phyloP scores from a whole-genome alignment of 495 filamentous ascomycete species.

The Cenococcum geophilum region DNA sequence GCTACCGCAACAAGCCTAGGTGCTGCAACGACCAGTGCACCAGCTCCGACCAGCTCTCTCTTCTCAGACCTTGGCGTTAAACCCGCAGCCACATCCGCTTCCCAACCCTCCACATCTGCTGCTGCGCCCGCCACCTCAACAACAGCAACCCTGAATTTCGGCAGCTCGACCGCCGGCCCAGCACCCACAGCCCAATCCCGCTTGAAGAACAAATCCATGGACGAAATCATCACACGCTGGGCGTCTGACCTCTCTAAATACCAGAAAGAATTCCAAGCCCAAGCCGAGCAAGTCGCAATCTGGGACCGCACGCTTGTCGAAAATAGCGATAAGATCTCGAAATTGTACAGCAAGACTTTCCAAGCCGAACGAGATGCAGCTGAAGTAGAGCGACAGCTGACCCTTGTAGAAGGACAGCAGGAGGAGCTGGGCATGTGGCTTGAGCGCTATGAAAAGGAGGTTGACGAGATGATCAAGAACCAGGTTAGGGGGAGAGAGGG shows the following conservation, averaged over 20 bases:
- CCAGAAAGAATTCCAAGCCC: slow-evolving; percentile 86
- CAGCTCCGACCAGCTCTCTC: slow-evolving; percentile 30
- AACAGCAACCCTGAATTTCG: slow-evolving; percentile 38
- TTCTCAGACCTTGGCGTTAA: slow-evolving; percentile 38
- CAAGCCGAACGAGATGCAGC: slow-evolving; percentile 85
- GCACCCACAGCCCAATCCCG: slow-evolving; percentile 72
- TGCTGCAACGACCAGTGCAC: slow-evolving; percentile 4
- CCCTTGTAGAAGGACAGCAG: slow-evolving; percentile 83
- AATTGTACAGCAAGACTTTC: slow-evolving; percentile 77
- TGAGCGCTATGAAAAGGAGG: slow-evolving; percentile 81
- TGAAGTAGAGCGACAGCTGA: slow-evolving; percentile 85
- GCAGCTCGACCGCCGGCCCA: slow-evolving; percentile 71
- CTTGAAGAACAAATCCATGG: slow-evolving; percentile 97
- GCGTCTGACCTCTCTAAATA: slow-evolving; percentile 90
- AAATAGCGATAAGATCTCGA: slow-evolving; percentile 86
- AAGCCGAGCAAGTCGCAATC: slow-evolving; percentile 75
- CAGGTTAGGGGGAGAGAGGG: slow-evolving; percentile 54
- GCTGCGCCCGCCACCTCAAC: slow-evolving; percentile 31
- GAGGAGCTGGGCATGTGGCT: slow-evolving; percentile 78
- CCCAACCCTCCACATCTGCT: slow-evolving; percentile 38
- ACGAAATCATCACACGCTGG: slow-evolving; percentile 98
- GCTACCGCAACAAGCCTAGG: not conserved
- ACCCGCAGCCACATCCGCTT: slow-evolving; percentile 32
- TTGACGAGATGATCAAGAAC: slow-evolving; percentile 79
- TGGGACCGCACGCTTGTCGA: slow-evolving; percentile 92